Evolutionary conservation across 208 protist species (phyloP), one percentile per base, ranked within the genome.

Genomic region (Trypanosoma caninum): DNA sequence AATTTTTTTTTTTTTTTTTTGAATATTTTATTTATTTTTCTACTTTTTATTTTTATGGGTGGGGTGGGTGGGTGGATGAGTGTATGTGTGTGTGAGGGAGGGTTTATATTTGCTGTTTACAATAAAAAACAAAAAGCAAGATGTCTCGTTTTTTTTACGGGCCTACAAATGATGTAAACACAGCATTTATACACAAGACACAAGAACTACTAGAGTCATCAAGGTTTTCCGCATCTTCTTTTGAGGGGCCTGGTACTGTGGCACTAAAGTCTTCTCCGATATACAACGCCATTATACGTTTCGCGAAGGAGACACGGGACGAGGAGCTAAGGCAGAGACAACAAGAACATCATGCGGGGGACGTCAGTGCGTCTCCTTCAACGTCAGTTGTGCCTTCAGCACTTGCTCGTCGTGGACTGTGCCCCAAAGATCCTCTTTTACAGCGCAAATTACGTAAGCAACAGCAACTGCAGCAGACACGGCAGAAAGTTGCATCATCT

Each of bases 321-420:
- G 25, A 48, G 8, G 52, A 51, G 42, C 23, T n/a, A n/a, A 20
- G 38, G 18, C 50, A 51, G 35, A 45, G 64, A 25, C 34, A 50
- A 37, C 31, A 68, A 23, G 53, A 58, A 41, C 61, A 50, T 27
- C 42, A 50, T n/a, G n/a, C n/a, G n/a, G n/a, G n/a, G n/a, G n/a
- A 10, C n/a, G 28, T 44, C 38, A n/a, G 20, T 45, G 28, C 18
- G 55, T 8, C 28, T 35, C 13, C n/a, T n/a, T n/a, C n/a, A n/a
- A 11, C 63, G 1, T n/a, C 68, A 35, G 30, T 48, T 33, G 14
- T 73, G 6, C 67, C 67, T n/a, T 23, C 67, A 7, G 61, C 70
- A 0, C 59, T 88, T 20, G 72, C 78, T n/a, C 72, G 78, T 7
- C 80, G 84, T 18, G 84, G 84, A 40, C 59, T 91, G 9, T 70